These are phyloP conservation scores for Pythium biforme DNA, from an alignment of 352 stramenopile species.

Conservation along the genomic window DNA sequence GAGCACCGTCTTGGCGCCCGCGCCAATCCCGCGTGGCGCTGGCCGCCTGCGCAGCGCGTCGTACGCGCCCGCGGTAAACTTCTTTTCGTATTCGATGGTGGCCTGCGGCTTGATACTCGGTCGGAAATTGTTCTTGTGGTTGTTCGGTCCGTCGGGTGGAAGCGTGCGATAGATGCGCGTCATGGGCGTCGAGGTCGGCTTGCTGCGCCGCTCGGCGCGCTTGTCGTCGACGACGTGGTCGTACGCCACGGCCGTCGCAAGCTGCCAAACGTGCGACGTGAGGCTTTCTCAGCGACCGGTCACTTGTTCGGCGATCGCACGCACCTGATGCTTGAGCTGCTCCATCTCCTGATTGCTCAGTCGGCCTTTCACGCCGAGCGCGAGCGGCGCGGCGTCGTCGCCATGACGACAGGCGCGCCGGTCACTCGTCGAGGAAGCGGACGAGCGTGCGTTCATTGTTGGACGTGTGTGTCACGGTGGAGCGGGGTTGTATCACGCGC, in stretches of 20 bases:
- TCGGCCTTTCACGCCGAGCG: constrained; percentile 43
- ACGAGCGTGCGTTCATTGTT: neutral
- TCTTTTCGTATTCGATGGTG: constrained; percentile 62
- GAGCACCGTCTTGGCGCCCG: constrained; percentile 49
- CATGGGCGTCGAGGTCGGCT: constrained; percentile 42
- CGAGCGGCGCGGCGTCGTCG: constrained; percentile 9
- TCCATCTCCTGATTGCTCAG: constrained; percentile 76
- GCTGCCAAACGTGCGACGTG: constrained; percentile 22
- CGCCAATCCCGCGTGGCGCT: constrained; percentile 42
- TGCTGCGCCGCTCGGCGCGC: constrained; percentile 20
- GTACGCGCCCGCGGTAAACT: constrained; percentile 37
- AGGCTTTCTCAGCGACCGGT: no score
- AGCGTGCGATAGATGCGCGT: constrained; percentile 53
- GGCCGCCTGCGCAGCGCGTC: constrained; percentile 36
- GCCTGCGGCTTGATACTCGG: constrained; percentile 54
- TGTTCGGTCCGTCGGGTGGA: constrained; percentile 13
- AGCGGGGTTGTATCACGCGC: no score
- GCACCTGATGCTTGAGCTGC: constrained; percentile 36
- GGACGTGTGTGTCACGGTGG: no score
- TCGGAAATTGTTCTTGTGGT: constrained; percentile 6
- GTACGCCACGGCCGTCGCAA: constrained; percentile 56
- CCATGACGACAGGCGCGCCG: no score
- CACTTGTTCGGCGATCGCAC: no score
- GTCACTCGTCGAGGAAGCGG: neutral
- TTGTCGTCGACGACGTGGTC: constrained; percentile 42